Percentiles rank a stretch among this genome's conserved stretches.
Conservation (phyloP, 2,329 filamentous ascomycete genomes). For the Allantophomopsis cytisporea region DNA sequence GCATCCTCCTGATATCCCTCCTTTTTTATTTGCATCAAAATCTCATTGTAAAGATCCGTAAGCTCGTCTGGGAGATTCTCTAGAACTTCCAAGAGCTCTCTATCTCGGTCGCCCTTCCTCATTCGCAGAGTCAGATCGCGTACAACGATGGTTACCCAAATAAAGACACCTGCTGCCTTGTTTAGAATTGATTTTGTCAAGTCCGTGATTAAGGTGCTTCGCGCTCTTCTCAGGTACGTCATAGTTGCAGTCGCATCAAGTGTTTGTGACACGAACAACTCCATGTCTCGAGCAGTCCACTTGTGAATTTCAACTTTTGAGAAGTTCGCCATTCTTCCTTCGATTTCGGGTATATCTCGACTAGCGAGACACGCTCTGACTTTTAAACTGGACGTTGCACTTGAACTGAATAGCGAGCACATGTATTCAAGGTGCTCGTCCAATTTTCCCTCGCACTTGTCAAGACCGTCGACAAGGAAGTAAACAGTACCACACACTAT, state of each 20-base stretch:
- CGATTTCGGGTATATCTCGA: constrained; percentile 12
- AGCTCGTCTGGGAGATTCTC: constrained; percentile 2
- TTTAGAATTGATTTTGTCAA: constrained; percentile 4
- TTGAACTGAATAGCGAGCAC: constrained; percentile 2
- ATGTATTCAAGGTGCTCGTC: constrained; percentile 2
- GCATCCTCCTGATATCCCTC: too few species aligned
- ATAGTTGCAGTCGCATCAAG: constrained; percentile 1
- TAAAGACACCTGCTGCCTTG: constrained; percentile 10
- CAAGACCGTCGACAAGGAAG: constrained; percentile 7
- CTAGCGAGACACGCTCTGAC: constrained; percentile 14
- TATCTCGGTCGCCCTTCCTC: constrained; percentile 2
- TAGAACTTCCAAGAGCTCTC: constrained; percentile 3
- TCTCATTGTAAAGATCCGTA: constrained; percentile 2
- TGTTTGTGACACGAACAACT: constrained; percentile 5
- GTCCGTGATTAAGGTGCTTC: not conserved
- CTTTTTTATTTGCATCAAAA: not conserved
- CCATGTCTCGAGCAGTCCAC: constrained; percentile 11
- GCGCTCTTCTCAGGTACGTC: not conserved
- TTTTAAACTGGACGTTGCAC: not conserved
- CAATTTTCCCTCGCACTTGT: constrained; percentile 5
- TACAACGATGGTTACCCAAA: constrained; percentile 12
- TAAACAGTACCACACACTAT: not conserved
- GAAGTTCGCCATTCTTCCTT: constrained; percentile 6
- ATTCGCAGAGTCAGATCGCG: constrained; percentile 3
- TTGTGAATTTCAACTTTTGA: constrained; percentile 10